These are phyloP conservation scores for Corylus americana DNA, from an alignment of 306 rosid species.

Conservation along the genomic window DNA sequence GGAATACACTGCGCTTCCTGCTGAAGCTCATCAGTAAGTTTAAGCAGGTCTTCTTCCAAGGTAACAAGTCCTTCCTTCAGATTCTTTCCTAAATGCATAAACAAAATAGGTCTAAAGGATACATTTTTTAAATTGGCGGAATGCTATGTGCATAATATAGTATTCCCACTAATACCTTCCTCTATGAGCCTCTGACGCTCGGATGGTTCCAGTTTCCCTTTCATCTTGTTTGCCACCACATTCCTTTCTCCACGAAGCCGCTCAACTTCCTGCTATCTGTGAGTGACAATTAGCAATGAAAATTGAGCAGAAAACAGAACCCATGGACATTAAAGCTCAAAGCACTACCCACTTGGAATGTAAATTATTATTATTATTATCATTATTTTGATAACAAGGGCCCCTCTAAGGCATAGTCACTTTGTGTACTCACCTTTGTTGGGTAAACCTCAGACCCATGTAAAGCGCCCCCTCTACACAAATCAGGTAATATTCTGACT, in stretches of 20 bases:
- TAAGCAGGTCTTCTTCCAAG: slow-evolving; percentile 85
- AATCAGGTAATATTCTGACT: no score
- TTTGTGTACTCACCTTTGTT: no score
- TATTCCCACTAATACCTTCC: slow-evolving; percentile 59
- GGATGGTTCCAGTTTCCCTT: slow-evolving; percentile 76
- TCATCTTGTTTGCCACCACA: slow-evolving; percentile 90
- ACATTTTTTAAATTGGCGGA: slow-evolving; percentile 11
- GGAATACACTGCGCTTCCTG: slow-evolving; percentile 88
- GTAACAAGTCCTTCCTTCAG: slow-evolving; percentile 74
- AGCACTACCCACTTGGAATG: background rate
- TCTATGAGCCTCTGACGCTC: slow-evolving; percentile 81
- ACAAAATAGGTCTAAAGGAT: slow-evolving; percentile 5
- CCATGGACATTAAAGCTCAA: background rate
- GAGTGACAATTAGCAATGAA: slow-evolving; percentile 68
- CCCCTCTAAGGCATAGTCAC: no score
- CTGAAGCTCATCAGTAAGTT: slow-evolving; percentile 79
- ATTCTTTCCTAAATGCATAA: slow-evolving; percentile 62
- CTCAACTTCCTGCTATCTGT: slow-evolving; percentile 98
- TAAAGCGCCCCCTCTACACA: no score
- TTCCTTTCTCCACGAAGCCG: slow-evolving; percentile 90
- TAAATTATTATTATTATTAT: background rate
- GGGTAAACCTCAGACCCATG: no score
- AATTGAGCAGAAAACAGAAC: slow-evolving; percentile 38
- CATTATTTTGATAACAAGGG: no score
- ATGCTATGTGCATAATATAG: slow-evolving; percentile 10